These are phyloP conservation scores for Mallotus nudiflorus DNA, from an alignment of 345 rosid genomes.

Conservation along the genomic window DNA sequence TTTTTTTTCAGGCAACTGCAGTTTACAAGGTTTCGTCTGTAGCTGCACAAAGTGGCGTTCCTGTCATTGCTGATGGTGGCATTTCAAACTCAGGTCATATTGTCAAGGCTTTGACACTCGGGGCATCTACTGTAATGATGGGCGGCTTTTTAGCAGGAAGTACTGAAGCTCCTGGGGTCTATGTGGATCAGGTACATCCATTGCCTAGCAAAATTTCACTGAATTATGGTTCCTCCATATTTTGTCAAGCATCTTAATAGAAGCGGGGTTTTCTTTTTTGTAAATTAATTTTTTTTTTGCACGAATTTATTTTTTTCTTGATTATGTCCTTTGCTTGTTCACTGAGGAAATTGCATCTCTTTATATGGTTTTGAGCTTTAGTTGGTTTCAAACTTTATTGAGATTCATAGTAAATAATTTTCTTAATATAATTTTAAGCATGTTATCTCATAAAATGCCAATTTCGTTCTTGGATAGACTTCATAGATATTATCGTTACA, in stretches of 20 bases:
- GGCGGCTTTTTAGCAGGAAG: conserved; percentile 96
- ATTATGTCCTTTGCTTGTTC: not conserved
- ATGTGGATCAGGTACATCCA: conserved; percentile 52
- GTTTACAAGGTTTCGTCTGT: conserved; percentile 86
- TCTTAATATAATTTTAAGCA: not conserved
- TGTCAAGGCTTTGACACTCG: conserved; percentile 81
- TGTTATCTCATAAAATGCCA: not conserved
- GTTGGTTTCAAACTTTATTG: not conserved
- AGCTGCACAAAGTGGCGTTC: conserved; percentile 70
- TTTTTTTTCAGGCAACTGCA: conserved; percentile 75
- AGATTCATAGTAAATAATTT: not conserved
- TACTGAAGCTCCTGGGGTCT: conserved; percentile 81
- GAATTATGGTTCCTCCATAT: not conserved
- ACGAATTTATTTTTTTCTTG: too few relatives aligned
- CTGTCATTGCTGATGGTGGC: conserved; percentile 97
- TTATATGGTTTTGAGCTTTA: not conserved
- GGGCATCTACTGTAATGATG: conserved; percentile 99
- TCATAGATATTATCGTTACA: too few relatives aligned
- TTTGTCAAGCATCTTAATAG: not conserved
- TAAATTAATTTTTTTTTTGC: too few relatives aligned
- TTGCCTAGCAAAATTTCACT: not conserved
- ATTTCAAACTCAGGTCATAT: conserved; percentile 94
- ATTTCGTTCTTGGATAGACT: too few relatives aligned
- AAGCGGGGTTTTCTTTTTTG: not conserved
- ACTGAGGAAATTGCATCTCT: not conserved